Evolutionary conservation across 345 rosid genomes (phyloP).

Genomic region (Salix purpurea): DNA sequence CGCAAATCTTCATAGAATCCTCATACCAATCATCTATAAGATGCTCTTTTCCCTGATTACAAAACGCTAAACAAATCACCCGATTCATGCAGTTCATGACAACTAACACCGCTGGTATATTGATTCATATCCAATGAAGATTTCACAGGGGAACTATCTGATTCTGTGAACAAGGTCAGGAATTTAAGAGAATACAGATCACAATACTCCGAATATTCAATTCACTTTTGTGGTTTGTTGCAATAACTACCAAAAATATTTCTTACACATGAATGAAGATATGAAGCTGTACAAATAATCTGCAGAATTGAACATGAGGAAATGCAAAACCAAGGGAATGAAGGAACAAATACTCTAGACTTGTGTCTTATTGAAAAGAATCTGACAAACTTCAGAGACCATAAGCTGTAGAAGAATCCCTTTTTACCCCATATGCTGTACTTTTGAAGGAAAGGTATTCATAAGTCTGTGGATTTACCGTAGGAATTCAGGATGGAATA

Average conservation of each 20-base stretch:
- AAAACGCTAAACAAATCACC: neutral
- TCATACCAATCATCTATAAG: neutral
- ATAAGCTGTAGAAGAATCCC: slow-evolving; percentile 25
- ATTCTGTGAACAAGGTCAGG: neutral
- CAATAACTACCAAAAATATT: slow-evolving; percentile 47
- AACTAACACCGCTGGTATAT: neutral
- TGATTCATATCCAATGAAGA: neutral
- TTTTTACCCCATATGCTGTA: slow-evolving; percentile 4
- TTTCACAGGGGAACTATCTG: neutral
- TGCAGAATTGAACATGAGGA: slow-evolving; percentile 32
- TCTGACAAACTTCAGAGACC: slow-evolving; percentile 24
- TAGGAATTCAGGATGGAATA: slow-evolving; percentile 14
- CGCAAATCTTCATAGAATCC: neutral
- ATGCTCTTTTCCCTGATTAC: neutral
- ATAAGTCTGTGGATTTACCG: slow-evolving; percentile 44
- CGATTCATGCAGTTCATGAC: neutral
- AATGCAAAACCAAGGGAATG: slow-evolving; percentile 18
- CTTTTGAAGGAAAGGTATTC: slow-evolving; percentile 22
- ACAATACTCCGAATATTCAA: neutral
- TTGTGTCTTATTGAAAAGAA: slow-evolving; percentile 53
- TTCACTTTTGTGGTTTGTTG: slow-evolving; percentile 17
- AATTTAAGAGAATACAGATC: neutral
- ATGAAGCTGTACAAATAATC: slow-evolving; percentile 71
- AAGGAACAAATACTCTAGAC: slow-evolving; percentile 35
- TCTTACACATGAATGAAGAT: slow-evolving; percentile 81